A percentile compares a stretch with the other conserved stretches of the same genome.
These are phyloP conservation scores for Ceratocystis diversiconidia DNA, from an alignment of 2,329 filamentous ascomycete species.

Conservation along the genomic window DNA sequence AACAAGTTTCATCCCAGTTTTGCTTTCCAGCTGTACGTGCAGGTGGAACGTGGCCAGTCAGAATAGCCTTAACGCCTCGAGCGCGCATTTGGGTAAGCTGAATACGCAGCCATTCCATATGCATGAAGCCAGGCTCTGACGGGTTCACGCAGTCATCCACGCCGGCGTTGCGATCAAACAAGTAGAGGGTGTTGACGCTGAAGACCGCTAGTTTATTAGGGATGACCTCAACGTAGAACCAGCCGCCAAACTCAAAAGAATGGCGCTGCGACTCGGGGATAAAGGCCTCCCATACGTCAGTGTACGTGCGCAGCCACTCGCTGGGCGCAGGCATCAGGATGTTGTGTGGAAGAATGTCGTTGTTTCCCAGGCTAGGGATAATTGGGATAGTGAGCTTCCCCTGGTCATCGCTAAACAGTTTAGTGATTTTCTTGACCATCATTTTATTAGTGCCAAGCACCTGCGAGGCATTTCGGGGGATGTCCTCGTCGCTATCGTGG, in stretches of 20 bases:
- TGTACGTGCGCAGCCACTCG: conserved; percentile 64
- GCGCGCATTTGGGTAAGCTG: conserved; percentile 73
- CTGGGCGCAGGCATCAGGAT: conserved; percentile 80
- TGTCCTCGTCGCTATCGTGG: conserved; percentile 72
- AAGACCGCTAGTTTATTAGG: conserved; percentile 75
- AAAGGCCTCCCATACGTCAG: conserved; percentile 67
- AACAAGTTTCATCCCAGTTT: conserved; percentile 92
- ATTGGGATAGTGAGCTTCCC: conserved; percentile 56
- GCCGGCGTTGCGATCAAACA: conserved; percentile 85
- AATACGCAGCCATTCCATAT: conserved; percentile 89
- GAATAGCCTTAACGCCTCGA: conserved; percentile 81
- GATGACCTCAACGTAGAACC: conserved; percentile 88
- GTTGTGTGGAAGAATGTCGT: conserved; percentile 94
- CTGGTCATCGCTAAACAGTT: conserved; percentile 52
- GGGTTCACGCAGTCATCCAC: conserved; percentile 74
- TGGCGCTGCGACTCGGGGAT: conserved; percentile 88
- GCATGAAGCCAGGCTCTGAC: conserved; percentile 77
- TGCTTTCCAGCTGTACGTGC: conserved; percentile 73
- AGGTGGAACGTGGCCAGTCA: conserved; percentile 88
- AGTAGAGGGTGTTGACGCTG: conserved; percentile 92
- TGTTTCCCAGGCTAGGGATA: conserved; percentile 86
- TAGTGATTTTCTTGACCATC: conserved; percentile 60
- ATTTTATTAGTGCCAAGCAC: conserved; percentile 65
- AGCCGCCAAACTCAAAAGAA: conserved; percentile 81
- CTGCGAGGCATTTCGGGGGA: conserved; percentile 61